phyloP scores from a whole-genome alignment of 331 rosid genomes.

The Rosa hybrid region DNA sequence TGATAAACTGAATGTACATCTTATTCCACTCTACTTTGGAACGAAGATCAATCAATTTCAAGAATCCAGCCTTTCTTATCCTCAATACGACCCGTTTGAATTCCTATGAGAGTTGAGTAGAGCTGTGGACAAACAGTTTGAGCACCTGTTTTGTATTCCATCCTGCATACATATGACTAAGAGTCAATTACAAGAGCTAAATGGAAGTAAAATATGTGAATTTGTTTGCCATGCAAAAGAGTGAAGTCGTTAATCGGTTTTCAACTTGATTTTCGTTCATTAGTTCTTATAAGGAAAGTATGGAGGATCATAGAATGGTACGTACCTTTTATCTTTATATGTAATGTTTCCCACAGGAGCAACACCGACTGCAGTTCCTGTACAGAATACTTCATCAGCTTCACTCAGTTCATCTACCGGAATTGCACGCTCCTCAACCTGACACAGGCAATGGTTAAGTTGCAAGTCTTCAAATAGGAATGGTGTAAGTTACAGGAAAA shows the following conservation, averaged over 20 bases:
- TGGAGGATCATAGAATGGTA: not conserved
- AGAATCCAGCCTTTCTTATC: slow-evolving; percentile 76
- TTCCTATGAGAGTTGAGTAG: slow-evolving; percentile 52
- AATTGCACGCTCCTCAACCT: slow-evolving; percentile 74
- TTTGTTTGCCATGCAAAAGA: not conserved
- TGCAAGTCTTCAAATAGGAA: not conserved
- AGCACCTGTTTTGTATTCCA: slow-evolving; percentile 58
- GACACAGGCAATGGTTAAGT: not conserved
- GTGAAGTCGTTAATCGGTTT: not conserved
- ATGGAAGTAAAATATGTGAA: not conserved
- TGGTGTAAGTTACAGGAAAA: not conserved
- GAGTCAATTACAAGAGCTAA: not conserved
- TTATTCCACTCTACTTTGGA: not conserved
- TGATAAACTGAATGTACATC: not conserved
- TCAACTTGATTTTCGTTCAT: not conserved
- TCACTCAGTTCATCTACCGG: slow-evolving; percentile 64
- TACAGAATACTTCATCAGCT: slow-evolving; percentile 87
- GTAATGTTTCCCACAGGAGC: slow-evolving; percentile 75
- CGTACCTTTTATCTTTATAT: slow-evolving; percentile 49
- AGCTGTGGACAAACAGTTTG: slow-evolving; percentile 49
- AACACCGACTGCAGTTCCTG: slow-evolving; percentile 94
- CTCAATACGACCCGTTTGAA: slow-evolving; percentile 60
- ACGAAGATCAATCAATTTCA: slow-evolving; percentile 45
- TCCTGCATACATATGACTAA: slow-evolving; percentile 38
- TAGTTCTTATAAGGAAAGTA: not conserved